Evolutionary conservation across 495 filamentous ascomycete species (phyloP), one percentile per base, ranked within the genome.

Genomic region (Aspergillus sparsus): DNA sequence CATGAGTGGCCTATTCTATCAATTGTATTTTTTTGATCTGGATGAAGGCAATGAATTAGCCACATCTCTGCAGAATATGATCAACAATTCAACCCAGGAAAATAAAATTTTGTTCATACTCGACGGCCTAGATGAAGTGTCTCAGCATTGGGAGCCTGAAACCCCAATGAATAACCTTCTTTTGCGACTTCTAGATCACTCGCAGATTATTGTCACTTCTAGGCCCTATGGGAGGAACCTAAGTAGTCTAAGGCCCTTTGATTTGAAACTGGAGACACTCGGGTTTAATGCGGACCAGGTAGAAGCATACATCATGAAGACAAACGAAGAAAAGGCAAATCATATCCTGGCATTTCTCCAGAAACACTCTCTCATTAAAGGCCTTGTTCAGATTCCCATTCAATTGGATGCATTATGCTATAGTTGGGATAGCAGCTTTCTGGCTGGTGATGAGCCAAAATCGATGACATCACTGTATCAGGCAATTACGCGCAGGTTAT

Each of bases 51-150:
- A 3, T 1, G 21, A 27, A 27, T 27, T 27, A 3, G 21, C 21
- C 21, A 27, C 21, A 27, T 27, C 21, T 27, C 21, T 27, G 21
- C 21, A 27, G 21, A 3, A 27, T 3, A 1, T 27, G 21, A 3
- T 27, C 21, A 27, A 27, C 3, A 3, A 27, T 27, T 3, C 21
- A 27, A 27, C 21, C 21, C 21, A 27, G 21, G 21, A 3, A 27
- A 27, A 27, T 27, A 27, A 27, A 27, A 27, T 64, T 58, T 60
- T 78, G 4, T 75, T 75, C 35, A 51, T 78, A 18, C 68, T 77
- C 18, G 72, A 80, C 63, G 72, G 77, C 33, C 60, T 78, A 21
- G 76, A 80, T 56, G 76, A 80, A 67, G 62, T 78, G 16, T 71
- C 63, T n/a, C 44, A 71, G 35, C 60, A 66, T 35, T 62, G 72